A percentile compares a stretch with the other conserved stretches of the same genome.
Evolutionary conservation across 805 yeast genomes (phyloP).

Genomic region (Metschnikowia borealis): DNA sequence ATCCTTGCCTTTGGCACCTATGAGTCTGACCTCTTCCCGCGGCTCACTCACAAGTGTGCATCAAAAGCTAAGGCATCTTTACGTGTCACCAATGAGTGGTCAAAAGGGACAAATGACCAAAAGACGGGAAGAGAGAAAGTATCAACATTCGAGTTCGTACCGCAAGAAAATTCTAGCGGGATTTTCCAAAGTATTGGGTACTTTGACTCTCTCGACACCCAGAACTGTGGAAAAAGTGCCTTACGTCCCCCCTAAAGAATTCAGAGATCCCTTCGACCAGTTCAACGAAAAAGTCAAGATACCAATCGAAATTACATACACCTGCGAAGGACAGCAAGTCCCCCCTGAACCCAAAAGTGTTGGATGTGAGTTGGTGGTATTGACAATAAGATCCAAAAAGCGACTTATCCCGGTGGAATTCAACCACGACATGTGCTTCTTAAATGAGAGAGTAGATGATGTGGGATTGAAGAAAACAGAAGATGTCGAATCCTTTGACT

Average conservation of each 20-base stretch:
- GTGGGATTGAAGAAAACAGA: conserved; percentile 19
- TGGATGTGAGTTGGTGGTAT: conserved; percentile 32
- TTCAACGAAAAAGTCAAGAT: conserved; percentile 21
- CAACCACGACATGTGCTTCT: conserved; percentile 37
- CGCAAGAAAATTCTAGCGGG: conserved; percentile 36
- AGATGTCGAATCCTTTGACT: conserved; percentile 27
- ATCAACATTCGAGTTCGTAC: conserved; percentile 30
- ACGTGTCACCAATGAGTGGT: conserved; percentile 23
- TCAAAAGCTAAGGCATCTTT: conserved; percentile 31
- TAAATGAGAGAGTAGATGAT: conserved; percentile 28
- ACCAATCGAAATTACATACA: conserved; percentile 32
- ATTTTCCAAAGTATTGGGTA: conserved; percentile 25
- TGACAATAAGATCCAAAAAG: conserved; percentile 33
- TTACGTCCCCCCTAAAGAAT: conserved; percentile 33
- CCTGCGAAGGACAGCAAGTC: conserved; percentile 13
- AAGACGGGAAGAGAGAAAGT: conserved; percentile 20
- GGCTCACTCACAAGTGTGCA: conserved; percentile 5
- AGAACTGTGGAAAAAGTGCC: conserved; percentile 24
- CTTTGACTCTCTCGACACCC: conserved; percentile 35
- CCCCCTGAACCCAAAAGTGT: conserved; percentile 34
- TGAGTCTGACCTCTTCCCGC: conserved; percentile 12
- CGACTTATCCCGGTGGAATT: conserved; percentile 38
- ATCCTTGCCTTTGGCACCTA: conserved; percentile 8
- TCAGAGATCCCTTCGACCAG: conserved; percentile 16
- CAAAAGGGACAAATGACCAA: conserved; percentile 15